Evolutionary conservation across 768 basidiomycete species (phyloP), one percentile per base, ranked within the genome.

Genomic region (Infundibulicybe gibba): DNA sequence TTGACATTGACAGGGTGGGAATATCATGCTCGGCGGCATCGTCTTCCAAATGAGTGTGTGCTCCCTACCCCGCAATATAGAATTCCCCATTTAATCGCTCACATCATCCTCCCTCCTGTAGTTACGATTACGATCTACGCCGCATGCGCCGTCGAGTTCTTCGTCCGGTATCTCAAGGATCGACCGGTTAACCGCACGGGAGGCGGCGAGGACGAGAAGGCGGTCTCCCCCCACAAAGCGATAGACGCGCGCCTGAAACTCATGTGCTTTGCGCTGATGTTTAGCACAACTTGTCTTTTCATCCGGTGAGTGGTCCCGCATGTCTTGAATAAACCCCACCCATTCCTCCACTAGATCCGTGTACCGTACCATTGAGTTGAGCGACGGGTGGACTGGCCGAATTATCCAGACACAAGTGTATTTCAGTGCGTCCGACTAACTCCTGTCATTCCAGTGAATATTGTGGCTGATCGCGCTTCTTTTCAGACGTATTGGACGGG

Each of bases 21-120:
- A 61, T 35, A 51, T 63, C 21, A 83, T 85, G 81, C 68, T 83
- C 10, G 79, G 64, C 1, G 85, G 84, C 41, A 85, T 87, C 49
- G 66, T 68, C 14, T 74, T 85, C 54, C 83, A 87, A 54, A 61
- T 83, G 15, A 54, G 73, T 74, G 47, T 20, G 70, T 51, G 6
- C 19, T n/a, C 42, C 1, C 47, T 9, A 40, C 6, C n/a, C 21
- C 21, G 13, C 6, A 20, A 3, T 19, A 6, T 17, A 16, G 8
- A 16, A 44, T 15, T 25, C 8, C 25, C 25, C 25, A 25, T 25
- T 4, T 38, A 37, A 33, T 12, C 38, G 14, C 14, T 25, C 11
- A 11, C 33, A 34, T 8, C 14, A 16, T 38, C n/a, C n/a, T n/a
- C n/a, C n/a, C n/a, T n/a, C n/a, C 17, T 31, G 3, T 49, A 79